phyloP scores from a whole-genome alignment of 441 rosid species.

The Hura crepitans region DNA sequence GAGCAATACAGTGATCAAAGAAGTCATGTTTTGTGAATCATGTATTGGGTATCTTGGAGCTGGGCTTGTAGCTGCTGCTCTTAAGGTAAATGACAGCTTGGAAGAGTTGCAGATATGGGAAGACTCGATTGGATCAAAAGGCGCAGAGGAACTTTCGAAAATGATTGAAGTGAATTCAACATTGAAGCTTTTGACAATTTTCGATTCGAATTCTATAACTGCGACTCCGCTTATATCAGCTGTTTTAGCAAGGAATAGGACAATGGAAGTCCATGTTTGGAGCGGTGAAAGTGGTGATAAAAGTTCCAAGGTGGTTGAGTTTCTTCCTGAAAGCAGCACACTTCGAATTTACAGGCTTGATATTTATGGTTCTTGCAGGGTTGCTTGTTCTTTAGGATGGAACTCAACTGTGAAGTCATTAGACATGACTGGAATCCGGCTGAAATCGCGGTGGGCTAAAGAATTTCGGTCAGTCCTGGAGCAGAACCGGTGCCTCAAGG shows the following conservation, averaged over 20 bases:
- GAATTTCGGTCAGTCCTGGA: constrained; percentile 82
- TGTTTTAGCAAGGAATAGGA: constrained; percentile 73
- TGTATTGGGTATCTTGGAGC: constrained; percentile 60
- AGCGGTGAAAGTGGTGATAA: constrained; percentile 51
- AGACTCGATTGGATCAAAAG: constrained; percentile 77
- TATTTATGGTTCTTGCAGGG: constrained; percentile 68
- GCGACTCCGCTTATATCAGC: constrained; percentile 83
- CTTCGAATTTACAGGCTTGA: constrained; percentile 65
- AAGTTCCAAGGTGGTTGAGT: constrained; percentile 74
- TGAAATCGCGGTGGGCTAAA: constrained; percentile 79
- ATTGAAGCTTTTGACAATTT: constrained; percentile 63
- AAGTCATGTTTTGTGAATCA: constrained; percentile 57
- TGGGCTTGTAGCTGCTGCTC: constrained; percentile 56
- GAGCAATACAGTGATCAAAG: constrained; percentile 56
- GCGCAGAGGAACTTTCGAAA: constrained; percentile 90
- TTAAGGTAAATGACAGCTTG: constrained; percentile 55
- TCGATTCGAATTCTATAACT: constrained; percentile 58
- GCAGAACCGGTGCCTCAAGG: constrained; percentile 65
- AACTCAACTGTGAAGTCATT: constrained; percentile 72
- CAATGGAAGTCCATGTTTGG: constrained; percentile 87
- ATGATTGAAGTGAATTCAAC: constrained; percentile 88
- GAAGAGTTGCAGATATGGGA: constrained; percentile 96
- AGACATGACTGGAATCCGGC: constrained; percentile 69
- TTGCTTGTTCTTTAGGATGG: constrained; percentile 73
- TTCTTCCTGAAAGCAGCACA: constrained; percentile 59